phyloP scores from a whole-genome alignment of 2,329 filamentous ascomycete species.

The Neonectria punicea region DNA sequence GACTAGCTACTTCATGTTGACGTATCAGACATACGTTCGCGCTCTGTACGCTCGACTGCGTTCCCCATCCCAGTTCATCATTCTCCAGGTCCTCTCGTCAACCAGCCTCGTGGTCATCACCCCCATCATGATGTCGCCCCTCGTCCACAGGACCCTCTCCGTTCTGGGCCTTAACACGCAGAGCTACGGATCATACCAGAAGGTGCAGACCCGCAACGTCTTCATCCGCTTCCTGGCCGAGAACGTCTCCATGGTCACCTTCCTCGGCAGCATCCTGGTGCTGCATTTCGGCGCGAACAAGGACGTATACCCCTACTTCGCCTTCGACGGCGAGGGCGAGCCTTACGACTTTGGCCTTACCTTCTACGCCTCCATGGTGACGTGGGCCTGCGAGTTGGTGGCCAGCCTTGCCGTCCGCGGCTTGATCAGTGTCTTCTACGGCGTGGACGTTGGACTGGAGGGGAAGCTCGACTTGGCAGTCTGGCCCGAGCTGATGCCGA shows the following conservation, averaged over 20 bases:
- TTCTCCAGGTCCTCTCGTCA: constrained; percentile 72
- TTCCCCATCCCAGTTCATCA: constrained; percentile 71
- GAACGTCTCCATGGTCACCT: constrained; percentile 75
- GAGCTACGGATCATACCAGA: constrained; percentile 72
- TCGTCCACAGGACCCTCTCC: constrained; percentile 65
- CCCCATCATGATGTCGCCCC: constrained; percentile 70
- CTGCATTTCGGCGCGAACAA: constrained; percentile 75
- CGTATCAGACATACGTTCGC: constrained; percentile 77
- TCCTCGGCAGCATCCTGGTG: constrained; percentile 72
- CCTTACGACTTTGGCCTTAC: constrained; percentile 72
- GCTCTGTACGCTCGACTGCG: constrained; percentile 75
- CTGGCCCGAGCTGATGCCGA: constrained; percentile 75
- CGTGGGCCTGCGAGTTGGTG: constrained; percentile 73
- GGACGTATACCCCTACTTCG: constrained; percentile 76
- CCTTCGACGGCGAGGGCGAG: constrained; percentile 63
- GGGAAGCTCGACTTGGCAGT: constrained; percentile 71
- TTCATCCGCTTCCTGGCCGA: constrained; percentile 75
- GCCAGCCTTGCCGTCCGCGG: constrained; percentile 69
- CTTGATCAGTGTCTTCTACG: constrained; percentile 68
- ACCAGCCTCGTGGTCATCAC: constrained; percentile 71
- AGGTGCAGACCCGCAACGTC: constrained; percentile 72
- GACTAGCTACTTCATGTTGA: constrained; percentile 71
- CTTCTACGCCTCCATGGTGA: constrained; percentile 70
- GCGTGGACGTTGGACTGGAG: constrained; percentile 71
- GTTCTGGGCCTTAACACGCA: constrained; percentile 67